Percentiles rank a stretch among this genome's conserved stretches.
Conservation (phyloP, 352 stramenopile genomes). For the Thalassiosira oceanica region DNA sequence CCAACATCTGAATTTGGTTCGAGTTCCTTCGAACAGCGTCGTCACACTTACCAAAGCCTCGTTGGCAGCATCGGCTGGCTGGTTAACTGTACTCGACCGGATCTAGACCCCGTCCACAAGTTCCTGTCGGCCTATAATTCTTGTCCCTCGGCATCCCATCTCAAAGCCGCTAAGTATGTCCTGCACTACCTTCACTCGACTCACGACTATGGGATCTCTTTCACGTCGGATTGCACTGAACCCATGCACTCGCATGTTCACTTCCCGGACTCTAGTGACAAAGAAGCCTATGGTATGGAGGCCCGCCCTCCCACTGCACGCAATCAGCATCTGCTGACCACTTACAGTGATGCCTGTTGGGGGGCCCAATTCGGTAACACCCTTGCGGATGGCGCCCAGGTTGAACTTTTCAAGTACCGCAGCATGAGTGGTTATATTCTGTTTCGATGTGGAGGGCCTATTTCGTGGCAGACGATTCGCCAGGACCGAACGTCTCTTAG, state of each 20-base stretch:
- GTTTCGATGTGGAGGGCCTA: conserved; percentile 6
- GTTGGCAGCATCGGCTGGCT: conserved; percentile 31
- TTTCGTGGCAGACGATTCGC: conserved; percentile 18
- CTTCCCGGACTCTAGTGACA: conserved; percentile 1
- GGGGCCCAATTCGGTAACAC: conserved; percentile 27
- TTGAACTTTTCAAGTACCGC: conserved; percentile 20
- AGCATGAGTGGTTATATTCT: conserved; percentile 18
- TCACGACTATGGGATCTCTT: conserved; percentile 19
- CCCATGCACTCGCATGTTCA: conserved; percentile 16
- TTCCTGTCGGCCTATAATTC: conserved; percentile 36
- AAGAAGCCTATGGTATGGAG: conserved; percentile 15
- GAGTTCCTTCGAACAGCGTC: not conserved
- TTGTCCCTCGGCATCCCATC: not conserved
- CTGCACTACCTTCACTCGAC: conserved; percentile 28
- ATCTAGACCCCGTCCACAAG: conserved; percentile 10
- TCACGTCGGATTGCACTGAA: not conserved
- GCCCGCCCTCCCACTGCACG: conserved; percentile 8
- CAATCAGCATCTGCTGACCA: conserved; percentile 1
- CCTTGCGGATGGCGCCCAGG: not conserved
- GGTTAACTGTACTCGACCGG: conserved; percentile 16
- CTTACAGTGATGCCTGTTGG: conserved; percentile 26
- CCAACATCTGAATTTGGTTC: no score
- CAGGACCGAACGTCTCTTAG: conserved; percentile 20
- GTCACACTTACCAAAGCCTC: conserved; percentile 13
- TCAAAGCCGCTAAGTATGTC: conserved; percentile 6